Conservation (phyloP, 768 basidiomycete genomes). For the Omphalotus guepiniiformis region DNA sequence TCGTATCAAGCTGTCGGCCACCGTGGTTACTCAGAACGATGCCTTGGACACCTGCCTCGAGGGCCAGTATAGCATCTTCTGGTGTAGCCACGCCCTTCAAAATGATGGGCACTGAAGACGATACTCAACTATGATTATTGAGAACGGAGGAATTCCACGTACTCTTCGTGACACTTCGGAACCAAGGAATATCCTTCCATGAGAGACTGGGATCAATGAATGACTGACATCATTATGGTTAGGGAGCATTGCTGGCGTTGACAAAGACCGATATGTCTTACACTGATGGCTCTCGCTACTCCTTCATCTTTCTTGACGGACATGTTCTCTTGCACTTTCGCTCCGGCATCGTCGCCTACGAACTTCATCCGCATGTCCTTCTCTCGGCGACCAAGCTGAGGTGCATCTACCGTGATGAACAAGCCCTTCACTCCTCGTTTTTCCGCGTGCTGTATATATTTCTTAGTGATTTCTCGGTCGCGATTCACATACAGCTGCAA, state of each 20-base stretch:
- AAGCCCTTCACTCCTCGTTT: constrained; percentile 85
- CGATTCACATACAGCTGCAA: constrained; percentile 94
- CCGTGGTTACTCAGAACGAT: constrained; percentile 86
- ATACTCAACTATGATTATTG: constrained; percentile 5
- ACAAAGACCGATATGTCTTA: background rate
- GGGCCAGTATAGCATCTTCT: constrained; percentile 80
- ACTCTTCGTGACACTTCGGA: constrained; percentile 54
- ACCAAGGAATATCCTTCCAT: constrained; percentile 85
- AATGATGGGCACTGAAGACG: constrained; percentile 74
- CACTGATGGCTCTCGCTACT: constrained; percentile 90
- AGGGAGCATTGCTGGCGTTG: background rate
- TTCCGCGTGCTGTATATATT: constrained; percentile 88
- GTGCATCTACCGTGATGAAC: constrained; percentile 98
- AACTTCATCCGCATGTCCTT: constrained; percentile 99
- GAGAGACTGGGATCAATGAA: constrained; percentile 92
- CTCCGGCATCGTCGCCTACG: constrained; percentile 68
- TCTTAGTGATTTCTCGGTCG: constrained; percentile 79
- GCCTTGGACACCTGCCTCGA: constrained; percentile 70
- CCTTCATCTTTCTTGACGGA: constrained; percentile 70
- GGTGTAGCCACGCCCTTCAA: constrained; percentile 70
- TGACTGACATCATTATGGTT: constrained; percentile 46
- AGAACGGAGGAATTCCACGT: background rate
- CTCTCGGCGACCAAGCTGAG: constrained; percentile 90
- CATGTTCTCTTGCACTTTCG: constrained; percentile 45
- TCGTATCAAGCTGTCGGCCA: constrained; percentile 72